phyloP scores from a whole-genome alignment of 2,329 filamentous ascomycete species.

The Pseudogymnoascus sp. region DNA sequence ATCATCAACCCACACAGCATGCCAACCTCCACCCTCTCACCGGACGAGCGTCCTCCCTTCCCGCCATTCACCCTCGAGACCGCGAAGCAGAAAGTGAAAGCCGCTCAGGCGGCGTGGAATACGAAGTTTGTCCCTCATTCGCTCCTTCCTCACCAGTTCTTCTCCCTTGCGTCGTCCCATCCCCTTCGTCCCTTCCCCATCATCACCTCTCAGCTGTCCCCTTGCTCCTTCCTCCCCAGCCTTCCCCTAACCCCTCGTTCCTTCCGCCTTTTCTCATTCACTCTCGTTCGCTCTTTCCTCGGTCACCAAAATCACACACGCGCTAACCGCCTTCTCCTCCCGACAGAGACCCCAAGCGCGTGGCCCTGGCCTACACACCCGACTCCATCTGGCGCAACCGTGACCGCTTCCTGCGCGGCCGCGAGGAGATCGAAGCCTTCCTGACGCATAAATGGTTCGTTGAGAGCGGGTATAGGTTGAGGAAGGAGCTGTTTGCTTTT shows the following conservation, averaged over 20 bases:
- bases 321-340: neutral
- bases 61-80: conserved; percentile 72
- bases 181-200: conserved; percentile 41
- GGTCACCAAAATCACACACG: neutral
- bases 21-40: conserved; percentile 14
- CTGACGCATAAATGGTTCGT: conserved; percentile 65
- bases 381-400: conserved; percentile 79
- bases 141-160: conserved; percentile 39
- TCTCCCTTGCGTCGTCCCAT: conserved; percentile 27
- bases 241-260: no score
- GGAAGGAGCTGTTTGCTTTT: conserved; percentile 80
- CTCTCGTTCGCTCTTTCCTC: neutral
- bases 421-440: conserved; percentile 59
- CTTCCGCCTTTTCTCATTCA: neutral
- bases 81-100: conserved; percentile 71
- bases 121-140: conserved; percentile 50
- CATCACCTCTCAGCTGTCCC: neutral
- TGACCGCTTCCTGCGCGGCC: conserved; percentile 59
- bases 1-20: neutral
- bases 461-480: conserved; percentile 64
- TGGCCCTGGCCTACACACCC: conserved; percentile 56
- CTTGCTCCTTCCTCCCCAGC: neutral
- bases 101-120: conserved; percentile 78
- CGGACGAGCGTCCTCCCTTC: conserved; percentile 35
- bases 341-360: neutral